Base-by-base conservation (phyloP, 371 early-diverging fungal genomes). In the Actinomucor elegans region DNA sequence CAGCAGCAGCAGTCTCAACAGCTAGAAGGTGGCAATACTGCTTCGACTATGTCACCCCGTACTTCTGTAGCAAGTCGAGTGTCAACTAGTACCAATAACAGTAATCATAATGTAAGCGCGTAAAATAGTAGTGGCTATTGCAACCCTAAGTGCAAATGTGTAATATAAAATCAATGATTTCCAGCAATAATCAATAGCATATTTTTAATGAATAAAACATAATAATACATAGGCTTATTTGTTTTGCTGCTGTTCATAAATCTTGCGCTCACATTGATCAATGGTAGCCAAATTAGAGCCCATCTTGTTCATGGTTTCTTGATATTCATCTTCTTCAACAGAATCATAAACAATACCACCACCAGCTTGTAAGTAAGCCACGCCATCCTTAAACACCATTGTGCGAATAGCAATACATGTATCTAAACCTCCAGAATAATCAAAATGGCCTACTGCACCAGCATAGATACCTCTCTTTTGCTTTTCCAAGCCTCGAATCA, bases 351-450 rank as follows among this genome's bases (percentile, higher is more conserved):
- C 97, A 59, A 98, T 95, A 37, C 97, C 98, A 28, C 93, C 97
- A 44, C 98, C 94, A 18, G 77, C 71, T 78, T 98, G 97, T 59
- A 97, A 73, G 64, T 96, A 94, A 17, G 92, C 97, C 12, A 88
- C 69, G 15, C 93, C 94, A 53, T 96, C 94, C 79, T 97, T 97
- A 73, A 96, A 92, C 9, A 96, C 71, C 95, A 96, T 95, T 7
- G 97, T 97, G 26, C 98, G 89, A 61, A 98, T 94, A 15, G 96
- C 94, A 75, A 98, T 97, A 69, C 94, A 93, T 2, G 98, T 98
- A 65, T 98, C 96, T 64, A 98, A 64, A 53, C 85, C 88, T 34
- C 95, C 94, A 6, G 91, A 84, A 71, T 92, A 98, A 59, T 89
- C 89, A 74, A 97, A 98, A 64, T 93, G 92, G 1, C 98, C 98